A percentile compares a stretch with the other conserved stretches of the same genome.
Conservation (phyloP, 2,329 filamentous ascomycete genomes). For the Beauveria varroae region DNA sequence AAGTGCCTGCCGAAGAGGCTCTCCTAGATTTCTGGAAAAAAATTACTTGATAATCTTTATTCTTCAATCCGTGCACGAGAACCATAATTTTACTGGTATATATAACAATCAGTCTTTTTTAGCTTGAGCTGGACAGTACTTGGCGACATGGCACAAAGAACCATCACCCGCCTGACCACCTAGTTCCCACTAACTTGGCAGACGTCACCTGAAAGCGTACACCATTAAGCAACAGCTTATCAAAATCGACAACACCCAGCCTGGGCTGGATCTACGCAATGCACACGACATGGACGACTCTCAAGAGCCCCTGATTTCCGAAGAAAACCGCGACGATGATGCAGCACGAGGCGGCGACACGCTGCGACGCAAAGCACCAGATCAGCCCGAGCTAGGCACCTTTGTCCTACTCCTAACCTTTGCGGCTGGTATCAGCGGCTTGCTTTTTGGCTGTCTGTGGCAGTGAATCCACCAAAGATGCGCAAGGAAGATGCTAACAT, state of each 20-base stretch:
- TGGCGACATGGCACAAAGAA: no score
- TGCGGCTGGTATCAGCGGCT: constrained; percentile 58
- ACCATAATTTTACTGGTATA: no score
- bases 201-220: background rate
- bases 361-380: constrained; percentile 22
- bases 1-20: no score
- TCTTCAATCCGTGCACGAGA: no score
- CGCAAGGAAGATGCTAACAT: background rate
- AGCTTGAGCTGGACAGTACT: no score
- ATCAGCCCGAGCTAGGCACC: constrained; percentile 29
- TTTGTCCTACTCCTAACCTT: constrained; percentile 57
- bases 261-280: background rate
- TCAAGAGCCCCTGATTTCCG: constrained; percentile 32
- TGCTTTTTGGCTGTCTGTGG: constrained; percentile 58
- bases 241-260: background rate
- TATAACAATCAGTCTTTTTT: no score
- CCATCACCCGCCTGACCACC: background rate
- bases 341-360: constrained; percentile 21
- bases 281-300: constrained; percentile 25
- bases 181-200: background rate
- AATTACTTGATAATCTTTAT: no score
- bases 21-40: no score
- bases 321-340: constrained; percentile 22
- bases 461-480: background rate
- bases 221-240: background rate